These are phyloP conservation scores for Monilinia vaccinii-corymbosi DNA, from an alignment of 2,329 filamentous ascomycete genomes.

Conservation along the genomic window DNA sequence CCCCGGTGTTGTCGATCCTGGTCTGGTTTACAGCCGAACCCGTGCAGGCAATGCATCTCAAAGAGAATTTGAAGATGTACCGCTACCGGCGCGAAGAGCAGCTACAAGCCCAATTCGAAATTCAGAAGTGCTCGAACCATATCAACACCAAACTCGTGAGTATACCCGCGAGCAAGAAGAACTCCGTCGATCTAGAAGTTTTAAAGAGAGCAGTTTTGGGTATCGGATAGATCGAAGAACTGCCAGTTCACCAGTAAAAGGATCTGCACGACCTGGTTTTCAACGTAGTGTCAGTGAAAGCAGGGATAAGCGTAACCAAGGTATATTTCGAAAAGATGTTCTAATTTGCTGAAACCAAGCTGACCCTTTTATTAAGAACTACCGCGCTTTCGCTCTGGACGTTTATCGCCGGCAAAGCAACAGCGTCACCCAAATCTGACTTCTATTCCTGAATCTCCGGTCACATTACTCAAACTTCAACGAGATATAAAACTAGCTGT, in stretches of 20 bases:
- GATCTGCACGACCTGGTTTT: conserved; percentile 21
- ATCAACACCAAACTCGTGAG: conserved; percentile 28
- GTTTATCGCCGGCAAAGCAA: conserved; percentile 42
- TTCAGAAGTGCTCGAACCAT: conserved; percentile 22
- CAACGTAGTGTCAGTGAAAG: conserved; percentile 27
- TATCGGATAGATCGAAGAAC: conserved; percentile 22
- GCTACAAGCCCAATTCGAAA: conserved; percentile 23
- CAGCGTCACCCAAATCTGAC: conserved; percentile 40
- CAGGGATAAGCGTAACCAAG: conserved; percentile 20
- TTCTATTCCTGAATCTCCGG: conserved; percentile 47
- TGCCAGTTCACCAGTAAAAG: conserved; percentile 27
- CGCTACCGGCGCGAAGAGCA: conserved; percentile 22
- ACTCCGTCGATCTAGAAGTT: conserved; percentile 21
- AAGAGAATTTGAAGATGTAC: conserved; percentile 19
- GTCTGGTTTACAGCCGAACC: conserved; percentile 45
- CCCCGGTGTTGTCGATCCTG: conserved; percentile 47
- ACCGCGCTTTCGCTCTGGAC: conserved; percentile 19
- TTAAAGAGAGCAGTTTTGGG: conserved; percentile 18
- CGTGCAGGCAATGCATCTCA: conserved; percentile 16
- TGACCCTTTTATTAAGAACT: conserved; percentile 18
- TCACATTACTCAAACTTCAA: conserved; percentile 32
- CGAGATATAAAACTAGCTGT: conserved; percentile 55
- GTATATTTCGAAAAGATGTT: conserved; percentile 11
- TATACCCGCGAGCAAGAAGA: conserved; percentile 27
- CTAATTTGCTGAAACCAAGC: not conserved